phyloP scores from a whole-genome alignment of 106 monocot species.

The Iris macrosiphon region DNA sequence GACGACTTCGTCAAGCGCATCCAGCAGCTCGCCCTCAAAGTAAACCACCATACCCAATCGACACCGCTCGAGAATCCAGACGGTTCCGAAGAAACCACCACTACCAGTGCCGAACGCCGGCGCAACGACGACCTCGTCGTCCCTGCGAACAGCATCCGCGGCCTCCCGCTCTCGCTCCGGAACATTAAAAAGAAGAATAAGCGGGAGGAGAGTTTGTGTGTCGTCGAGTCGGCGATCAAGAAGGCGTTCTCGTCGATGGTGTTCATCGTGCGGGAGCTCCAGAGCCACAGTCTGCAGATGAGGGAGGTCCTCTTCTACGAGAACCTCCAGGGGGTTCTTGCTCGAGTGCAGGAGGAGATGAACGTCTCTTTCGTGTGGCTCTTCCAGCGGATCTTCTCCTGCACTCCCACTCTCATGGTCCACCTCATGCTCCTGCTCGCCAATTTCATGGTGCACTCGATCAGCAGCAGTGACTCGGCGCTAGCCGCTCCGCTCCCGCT shows the following conservation, averaged over 20 bases:
- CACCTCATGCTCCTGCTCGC: slow-evolving; percentile 75
- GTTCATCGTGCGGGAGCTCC: slow-evolving; percentile 70
- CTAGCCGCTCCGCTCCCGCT: slow-evolving; percentile 12
- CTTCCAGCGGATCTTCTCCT: slow-evolving; percentile 67
- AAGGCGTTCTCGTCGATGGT: slow-evolving; percentile 78
- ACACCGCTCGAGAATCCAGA: too few species aligned
- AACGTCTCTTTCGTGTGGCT: slow-evolving; percentile 82
- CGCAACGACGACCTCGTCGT: slow-evolving; percentile 20
- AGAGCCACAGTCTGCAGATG: slow-evolving; percentile 47
- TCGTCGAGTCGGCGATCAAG: slow-evolving; percentile 16
- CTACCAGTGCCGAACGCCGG: slow-evolving; percentile 44
- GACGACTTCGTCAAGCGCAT: slow-evolving; percentile 65
- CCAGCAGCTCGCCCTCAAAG: slow-evolving; percentile 51
- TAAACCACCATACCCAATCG: too few species aligned
- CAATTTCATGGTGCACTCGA: slow-evolving; percentile 71
- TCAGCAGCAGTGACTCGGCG: slow-evolving; percentile 22
- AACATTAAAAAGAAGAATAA: slow-evolving; percentile 43
- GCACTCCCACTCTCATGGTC: slow-evolving; percentile 64
- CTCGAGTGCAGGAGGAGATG: slow-evolving; percentile 43
- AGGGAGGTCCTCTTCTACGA: slow-evolving; percentile 30
- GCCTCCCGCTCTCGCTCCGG: slow-evolving; percentile 45
- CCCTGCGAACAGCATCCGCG: slow-evolving; percentile 31
- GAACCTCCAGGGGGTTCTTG: slow-evolving; percentile 38
- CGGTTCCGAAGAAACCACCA: too few species aligned
- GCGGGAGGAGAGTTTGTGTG: slow-evolving; percentile 16